Base-by-base conservation (phyloP, 768 basidiomycete genomes). In the Auricularia heimuer region DNA sequence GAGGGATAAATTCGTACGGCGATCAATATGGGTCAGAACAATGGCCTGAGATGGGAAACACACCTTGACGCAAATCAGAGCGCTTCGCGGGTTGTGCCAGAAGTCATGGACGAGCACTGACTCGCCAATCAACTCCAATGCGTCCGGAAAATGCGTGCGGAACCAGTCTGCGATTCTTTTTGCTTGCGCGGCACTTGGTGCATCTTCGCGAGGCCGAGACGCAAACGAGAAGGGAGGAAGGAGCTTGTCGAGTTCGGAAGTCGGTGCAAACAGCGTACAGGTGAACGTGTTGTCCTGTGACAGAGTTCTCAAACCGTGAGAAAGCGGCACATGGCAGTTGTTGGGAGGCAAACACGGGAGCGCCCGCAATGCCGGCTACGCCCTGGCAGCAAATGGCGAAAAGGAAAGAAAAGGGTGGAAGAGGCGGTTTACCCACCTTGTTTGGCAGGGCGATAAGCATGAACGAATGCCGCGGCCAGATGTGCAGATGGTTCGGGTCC, bases 361-460 rank as follows among this genome's bases (percentile, higher is more conserved):
- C 45, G 34, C 60, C 60, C 60, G 18, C 12, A 61, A 14, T 61
- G 29, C 33, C 33, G 34, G 60, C 37, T 21, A 18, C 60, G 56
- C 36, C 67, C 69, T 63, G 62, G 58, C 34, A 63, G 68, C 64
- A 68, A 65, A 66, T 66, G 47, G 34, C 69, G 64, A 64, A 64
- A 64, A 62, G 39, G 39, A 63, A 56, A 24, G 64, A 34, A 67
- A 64, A 70, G 73, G 75, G 71, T 72, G 71, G 74, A 63, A 64
- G 66, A 63, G 56, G 69, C 66, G 67, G 11, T 66, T 63, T 66
- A 73, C 78, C 77, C 78, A 96, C 96, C 83, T 91, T 88, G 81
- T 99, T 99, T 69, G 96, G 94, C 65, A 99, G 86, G 24, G 94
- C 96, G 72, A 99, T 98, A 71, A 99, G 85, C 96, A 99, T 99